A percentile compares a stretch with the other conserved stretches of the same genome.
phyloP scores from a whole-genome alignment of 2,329 filamentous ascomycete species.

The Colletotrichum euphorbiae region DNA sequence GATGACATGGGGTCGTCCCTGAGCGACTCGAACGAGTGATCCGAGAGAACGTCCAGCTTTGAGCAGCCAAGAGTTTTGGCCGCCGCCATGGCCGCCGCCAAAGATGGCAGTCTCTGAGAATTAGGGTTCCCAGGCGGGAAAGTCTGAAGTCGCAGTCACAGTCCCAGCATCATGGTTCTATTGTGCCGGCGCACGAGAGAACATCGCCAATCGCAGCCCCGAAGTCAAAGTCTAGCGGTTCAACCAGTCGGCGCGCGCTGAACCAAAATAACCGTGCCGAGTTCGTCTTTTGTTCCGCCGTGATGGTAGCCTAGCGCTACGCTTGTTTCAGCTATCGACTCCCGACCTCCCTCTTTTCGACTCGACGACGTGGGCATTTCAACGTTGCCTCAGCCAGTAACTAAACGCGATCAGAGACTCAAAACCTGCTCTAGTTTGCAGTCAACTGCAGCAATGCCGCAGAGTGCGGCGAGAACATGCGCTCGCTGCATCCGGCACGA shows the following conservation, averaged over 20 bases:
- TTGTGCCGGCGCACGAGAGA: conserved; percentile 6
- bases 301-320: conserved; percentile 23
- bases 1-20: conserved; percentile 15
- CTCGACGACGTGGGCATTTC: not conserved
- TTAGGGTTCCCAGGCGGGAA: not conserved
- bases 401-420: not conserved
- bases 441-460: not conserved
- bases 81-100: no score
- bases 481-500: not conserved
- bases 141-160: not conserved
- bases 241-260: not conserved
- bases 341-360: conserved; percentile 13
- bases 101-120: conserved; percentile 20
- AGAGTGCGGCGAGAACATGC: not conserved
- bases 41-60: conserved; percentile 1
- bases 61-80: conserved; percentile 34
- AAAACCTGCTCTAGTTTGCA: conserved; percentile 7
- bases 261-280: not conserved
- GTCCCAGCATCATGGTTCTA: conserved; percentile 33
- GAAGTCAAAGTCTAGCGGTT: conserved; percentile 4
- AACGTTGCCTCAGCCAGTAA: not conserved
- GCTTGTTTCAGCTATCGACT: conserved; percentile 27
- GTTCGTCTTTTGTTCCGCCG: conserved; percentile 32
- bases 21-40: no score
- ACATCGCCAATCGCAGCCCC: conserved; percentile 1